phyloP scores from a whole-genome alignment of 1,284 basidiomycete species.

The Polyporus tsugae region DNA sequence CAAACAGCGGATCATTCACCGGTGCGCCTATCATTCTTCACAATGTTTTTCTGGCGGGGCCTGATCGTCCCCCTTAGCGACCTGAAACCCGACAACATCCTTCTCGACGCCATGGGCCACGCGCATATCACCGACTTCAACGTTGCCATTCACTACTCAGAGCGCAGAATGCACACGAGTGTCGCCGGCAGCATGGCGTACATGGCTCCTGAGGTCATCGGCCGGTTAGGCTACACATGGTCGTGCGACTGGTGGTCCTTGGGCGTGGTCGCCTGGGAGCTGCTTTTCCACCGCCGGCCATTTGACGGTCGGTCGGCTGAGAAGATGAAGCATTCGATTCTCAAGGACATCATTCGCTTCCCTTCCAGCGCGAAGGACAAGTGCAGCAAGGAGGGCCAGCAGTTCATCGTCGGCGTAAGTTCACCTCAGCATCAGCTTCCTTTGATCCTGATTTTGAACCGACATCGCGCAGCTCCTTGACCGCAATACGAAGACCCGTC shows the following conservation, averaged over 20 bases:
- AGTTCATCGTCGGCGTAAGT: conserved; percentile 57
- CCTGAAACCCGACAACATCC: conserved; percentile 96
- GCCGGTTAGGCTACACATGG: conserved; percentile 83
- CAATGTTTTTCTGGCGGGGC: conserved; percentile 37
- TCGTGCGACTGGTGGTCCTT: conserved; percentile 96
- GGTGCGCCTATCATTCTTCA: conserved; percentile 57
- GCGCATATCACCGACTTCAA: conserved; percentile 99
- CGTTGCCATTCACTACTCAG: conserved; percentile 96
- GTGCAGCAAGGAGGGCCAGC: conserved; percentile 48
- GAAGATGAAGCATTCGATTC: conserved; percentile 84
- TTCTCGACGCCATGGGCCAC: conserved; percentile 92
- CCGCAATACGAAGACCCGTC: conserved; percentile 79
- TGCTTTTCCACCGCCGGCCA: conserved; percentile 88
- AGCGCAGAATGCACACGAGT: conserved; percentile 85
- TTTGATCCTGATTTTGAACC: conserved; percentile 30
- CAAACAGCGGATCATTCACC: conserved; percentile 91
- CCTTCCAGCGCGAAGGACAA: conserved; percentile 59
- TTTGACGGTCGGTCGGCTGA: conserved; percentile 90
- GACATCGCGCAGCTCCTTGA: conserved; percentile 75
- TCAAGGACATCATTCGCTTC: conserved; percentile 71
- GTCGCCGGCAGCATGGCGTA: conserved; percentile 98
- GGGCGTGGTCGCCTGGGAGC: conserved; percentile 89
- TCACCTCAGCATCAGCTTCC: conserved; percentile 11
- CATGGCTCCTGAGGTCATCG: conserved; percentile 96
- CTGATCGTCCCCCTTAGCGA: conserved; percentile 65